Evolutionary conservation across 2,329 filamentous ascomycete genomes (phyloP), one percentile per base, ranked within the genome.

Genomic region (Ceratocystis cacaofunesta): DNA sequence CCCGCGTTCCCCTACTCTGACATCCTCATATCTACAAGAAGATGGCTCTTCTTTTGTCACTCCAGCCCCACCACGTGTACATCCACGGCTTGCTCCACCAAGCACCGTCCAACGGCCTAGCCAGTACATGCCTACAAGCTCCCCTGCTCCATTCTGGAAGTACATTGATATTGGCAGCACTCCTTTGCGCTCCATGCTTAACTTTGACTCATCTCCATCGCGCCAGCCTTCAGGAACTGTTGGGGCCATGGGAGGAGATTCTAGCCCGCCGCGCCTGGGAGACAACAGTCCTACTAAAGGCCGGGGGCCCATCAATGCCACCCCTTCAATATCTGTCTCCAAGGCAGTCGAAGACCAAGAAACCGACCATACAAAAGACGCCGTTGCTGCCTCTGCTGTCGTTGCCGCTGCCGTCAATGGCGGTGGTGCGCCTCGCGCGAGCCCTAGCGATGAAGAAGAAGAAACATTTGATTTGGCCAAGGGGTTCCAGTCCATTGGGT

Each of bases 61-160:
- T 1, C 88, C 88, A 0, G 86, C 88, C 7, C 87, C 89, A 6
- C 85, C 85, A 57, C 82, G 86, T 62, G 85, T 90, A 68, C 84
- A 89, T 68, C 89, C 89, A 36, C 84, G 83, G 70, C 80, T 92
- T 50, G 88, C 87, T 0, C 90, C 90, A 36, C 89, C 89, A 0
- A 91, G 87, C 71, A 92, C 89, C 5, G 85, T 88, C 4, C 88
- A 92, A 72, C 80, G 89, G 65, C 90, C 90, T 8, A 92, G 88
- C 72, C 88, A 91, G 71, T 89, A 90, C 73, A 90, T 92, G 82
- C 88, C 89, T 43, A 91, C 90, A 58, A 90, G 87, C 70, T 91
- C 88, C 41, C 90, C 90, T 0, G 90, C 90, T 0, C 89, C 89
- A 0, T 94, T 95, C 74, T 95, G 90, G 90, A 91, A 89, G 73